Base-by-base conservation (phyloP, 2,329 filamentous ascomycete genomes). In the Pleomassaria siparia region DNA sequence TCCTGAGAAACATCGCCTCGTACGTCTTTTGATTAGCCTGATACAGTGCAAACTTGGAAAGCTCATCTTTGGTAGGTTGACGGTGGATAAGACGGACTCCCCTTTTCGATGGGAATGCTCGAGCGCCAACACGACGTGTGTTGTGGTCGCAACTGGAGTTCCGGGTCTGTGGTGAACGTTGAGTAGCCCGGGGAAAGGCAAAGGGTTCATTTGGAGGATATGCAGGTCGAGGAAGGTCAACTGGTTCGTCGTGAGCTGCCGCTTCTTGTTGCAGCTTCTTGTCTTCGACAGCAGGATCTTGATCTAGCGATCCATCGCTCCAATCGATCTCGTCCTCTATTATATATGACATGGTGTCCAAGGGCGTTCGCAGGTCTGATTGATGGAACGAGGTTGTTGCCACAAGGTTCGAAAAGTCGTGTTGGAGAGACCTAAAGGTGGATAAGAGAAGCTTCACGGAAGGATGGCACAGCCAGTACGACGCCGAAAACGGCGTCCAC, bases 1-100 rank as follows among this genome's bases (percentile, higher is more conserved):
- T 46, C 37, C 58, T 62, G 11, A 64, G 13, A 24, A 60, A 58
- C 2, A 50, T 49, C 8, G 54, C 53, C 39, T 66, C 63, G 35
- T 64, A 64, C 1, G 49, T 47, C 33, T 57, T 62, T 35, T 64
- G 62, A 24, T 50, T 64, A 4, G 54, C 60, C 41, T 66, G 59
- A 29, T 64, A 62, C 13, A 60, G 41, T 12, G 47, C 45, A 22
- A 62, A 63, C 20, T 62, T 51, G 4, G 47, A 21, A 22, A 58
- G 54, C 33, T 59, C 54, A 2, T 57, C 47, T 28, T 50, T 51
- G 7, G 54, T 53, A 18, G 24, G 24, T 13, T 40, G 5, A 16
- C 28, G 18, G 12, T 24, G 40, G 28, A 3, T 39, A 11, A n/a
- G 13, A 21, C 22, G 36, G 20, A 6, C 15, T 20, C n/a, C 15